Conservation (phyloP, 805 yeast species). For the Yamadazyma nakazawae region DNA sequence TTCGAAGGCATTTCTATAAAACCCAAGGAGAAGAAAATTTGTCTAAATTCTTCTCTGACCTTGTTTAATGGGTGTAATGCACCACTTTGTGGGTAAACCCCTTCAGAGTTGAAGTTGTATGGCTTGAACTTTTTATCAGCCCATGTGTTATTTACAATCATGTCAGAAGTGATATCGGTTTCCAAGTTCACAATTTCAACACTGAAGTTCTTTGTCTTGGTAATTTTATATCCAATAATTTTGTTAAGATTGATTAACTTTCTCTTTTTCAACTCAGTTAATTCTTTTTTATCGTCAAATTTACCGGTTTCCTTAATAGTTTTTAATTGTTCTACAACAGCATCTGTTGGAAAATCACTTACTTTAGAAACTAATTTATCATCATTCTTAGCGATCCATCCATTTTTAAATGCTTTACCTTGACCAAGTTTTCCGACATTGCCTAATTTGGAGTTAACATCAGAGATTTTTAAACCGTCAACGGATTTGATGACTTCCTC, state of each 20-base stretch:
- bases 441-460: slow-evolving; percentile 71
- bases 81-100: slow-evolving; percentile 81
- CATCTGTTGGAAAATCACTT: slow-evolving; percentile 57
- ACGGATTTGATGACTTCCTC: slow-evolving; percentile 68
- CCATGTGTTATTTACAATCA: slow-evolving; percentile 84
- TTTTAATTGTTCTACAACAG: slow-evolving; percentile 61
- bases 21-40: slow-evolving; percentile 96
- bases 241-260: slow-evolving; percentile 74
- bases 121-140: slow-evolving; percentile 83
- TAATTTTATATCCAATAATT: slow-evolving; percentile 67
- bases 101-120: slow-evolving; percentile 94
- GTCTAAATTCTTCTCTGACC: slow-evolving; percentile 96
- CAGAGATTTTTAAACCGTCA: slow-evolving; percentile 79
- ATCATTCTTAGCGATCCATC: slow-evolving; percentile 90
- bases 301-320: slow-evolving; percentile 55
- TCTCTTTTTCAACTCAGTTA: slow-evolving; percentile 89
- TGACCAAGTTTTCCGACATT: slow-evolving; percentile 88
- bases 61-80: slow-evolving; percentile 95
- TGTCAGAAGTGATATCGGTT: slow-evolving; percentile 92
- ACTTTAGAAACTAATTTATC: slow-evolving; percentile 69
- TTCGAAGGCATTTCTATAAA: slow-evolving; percentile 99
- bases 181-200: slow-evolving; percentile 75
- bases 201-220: slow-evolving; percentile 83
- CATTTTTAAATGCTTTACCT: slow-evolving; percentile 95
- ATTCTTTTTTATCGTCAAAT: slow-evolving; percentile 58